Conservation (phyloP, 768 basidiomycete genomes). For the Hypholoma sublateritium region DNA sequence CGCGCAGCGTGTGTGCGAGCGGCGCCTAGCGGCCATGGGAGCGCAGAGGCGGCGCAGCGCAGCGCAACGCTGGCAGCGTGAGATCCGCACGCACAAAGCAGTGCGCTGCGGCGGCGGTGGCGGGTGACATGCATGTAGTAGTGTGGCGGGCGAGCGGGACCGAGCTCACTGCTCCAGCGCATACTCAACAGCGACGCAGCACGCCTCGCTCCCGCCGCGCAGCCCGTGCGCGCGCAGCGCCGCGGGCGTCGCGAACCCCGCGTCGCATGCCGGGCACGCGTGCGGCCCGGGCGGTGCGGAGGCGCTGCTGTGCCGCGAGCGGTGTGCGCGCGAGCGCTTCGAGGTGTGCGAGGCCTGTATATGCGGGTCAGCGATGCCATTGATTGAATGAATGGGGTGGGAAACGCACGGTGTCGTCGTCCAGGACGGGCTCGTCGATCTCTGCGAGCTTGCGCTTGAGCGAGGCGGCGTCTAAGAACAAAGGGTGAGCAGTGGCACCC, state of each 20-base stretch:
- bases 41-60: neutral
- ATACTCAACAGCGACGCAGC: slow-evolving; percentile 72
- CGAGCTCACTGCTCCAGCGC: slow-evolving; percentile 48
- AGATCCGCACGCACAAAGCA: neutral
- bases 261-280: slow-evolving; percentile 76
- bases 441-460: slow-evolving; percentile 53
- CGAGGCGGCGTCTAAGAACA: slow-evolving; percentile 17
- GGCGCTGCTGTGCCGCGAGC: slow-evolving; percentile 29
- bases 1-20: too few relatives aligned
- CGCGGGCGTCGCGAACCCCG: slow-evolving; percentile 59
- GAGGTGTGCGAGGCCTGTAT: slow-evolving; percentile 50
- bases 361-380: slow-evolving; percentile 17
- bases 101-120: neutral
- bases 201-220: slow-evolving; percentile 57
- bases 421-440: slow-evolving; percentile 32
- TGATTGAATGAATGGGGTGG: slow-evolving; percentile 3
- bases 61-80: too few relatives aligned
- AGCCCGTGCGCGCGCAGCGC: slow-evolving; percentile 62
- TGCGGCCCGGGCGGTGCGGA: slow-evolving; percentile 46
- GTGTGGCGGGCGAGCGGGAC: too few relatives aligned
- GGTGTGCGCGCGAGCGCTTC: slow-evolving; percentile 54
- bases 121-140: too few relatives aligned
- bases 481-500: neutral
- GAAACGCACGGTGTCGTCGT: slow-evolving; percentile 36
- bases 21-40: neutral